These are phyloP conservation scores for Trichoderma brevicompactum DNA, from an alignment of 2,329 filamentous ascomycete genomes.

Conservation along the genomic window DNA sequence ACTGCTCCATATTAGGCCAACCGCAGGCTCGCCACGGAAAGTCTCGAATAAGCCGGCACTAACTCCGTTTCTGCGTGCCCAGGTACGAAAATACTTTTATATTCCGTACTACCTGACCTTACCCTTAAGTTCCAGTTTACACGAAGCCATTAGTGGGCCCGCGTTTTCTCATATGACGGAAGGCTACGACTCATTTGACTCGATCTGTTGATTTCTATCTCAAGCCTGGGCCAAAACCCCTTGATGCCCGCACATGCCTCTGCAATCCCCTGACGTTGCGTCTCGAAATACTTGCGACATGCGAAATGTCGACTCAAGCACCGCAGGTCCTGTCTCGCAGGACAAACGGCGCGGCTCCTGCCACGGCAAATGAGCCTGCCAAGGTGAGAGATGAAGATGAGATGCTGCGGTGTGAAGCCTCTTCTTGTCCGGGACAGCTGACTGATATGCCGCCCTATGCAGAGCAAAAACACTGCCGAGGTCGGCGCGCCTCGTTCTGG, in stretches of 20 bases:
- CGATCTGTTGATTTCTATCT: background rate
- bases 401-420: background rate
- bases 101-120: background rate
- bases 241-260: constrained; percentile 9
- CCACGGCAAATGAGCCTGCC: constrained; percentile 36
- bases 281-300: constrained; percentile 34
- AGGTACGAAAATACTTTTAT: background rate
- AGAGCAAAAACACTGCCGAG: constrained; percentile 32
- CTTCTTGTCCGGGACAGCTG: constrained; percentile 12
- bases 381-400: constrained; percentile 37
- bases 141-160: constrained; percentile 16
- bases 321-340: constrained; percentile 45
- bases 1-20: constrained; percentile 10
- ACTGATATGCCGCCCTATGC: constrained; percentile 3
- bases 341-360: constrained; percentile 42
- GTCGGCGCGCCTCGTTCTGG: constrained; percentile 32
- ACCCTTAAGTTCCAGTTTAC: background rate
- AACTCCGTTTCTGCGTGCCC: background rate
- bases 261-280: constrained; percentile 1
- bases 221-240: background rate
- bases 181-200: constrained; percentile 17
- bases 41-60: constrained; percentile 9
- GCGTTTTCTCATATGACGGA: constrained; percentile 12
- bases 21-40: constrained; percentile 6
- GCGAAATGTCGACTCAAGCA: constrained; percentile 45